phyloP scores from a whole-genome alignment of 2,329 filamentous ascomycete genomes.

The Penicillium sp. region DNA sequence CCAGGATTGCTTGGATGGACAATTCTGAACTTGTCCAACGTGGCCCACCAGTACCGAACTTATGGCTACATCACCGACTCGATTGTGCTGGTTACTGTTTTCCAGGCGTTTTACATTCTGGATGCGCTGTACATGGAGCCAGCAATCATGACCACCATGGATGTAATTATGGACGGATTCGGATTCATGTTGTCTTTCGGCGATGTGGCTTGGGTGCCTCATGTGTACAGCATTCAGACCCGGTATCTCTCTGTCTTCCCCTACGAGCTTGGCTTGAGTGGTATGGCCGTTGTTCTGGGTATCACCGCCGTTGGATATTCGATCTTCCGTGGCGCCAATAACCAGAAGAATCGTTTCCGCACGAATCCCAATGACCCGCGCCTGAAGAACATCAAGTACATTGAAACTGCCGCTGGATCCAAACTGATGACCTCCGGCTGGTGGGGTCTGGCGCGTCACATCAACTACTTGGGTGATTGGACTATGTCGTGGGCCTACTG shows the following conservation, averaged over 20 bases:
- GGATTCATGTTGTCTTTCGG: conserved; percentile 94
- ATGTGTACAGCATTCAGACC: conserved; percentile 80
- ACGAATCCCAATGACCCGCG: conserved; percentile 78
- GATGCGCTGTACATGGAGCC: conserved; percentile 86
- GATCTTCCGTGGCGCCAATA: conserved; percentile 93
- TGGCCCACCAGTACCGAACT: conserved; percentile 82
- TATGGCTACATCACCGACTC: conserved; percentile 83
- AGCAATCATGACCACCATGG: conserved; percentile 88
- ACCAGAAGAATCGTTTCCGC: conserved; percentile 91
- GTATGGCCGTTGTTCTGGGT: conserved; percentile 63
- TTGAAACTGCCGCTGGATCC: conserved; percentile 79
- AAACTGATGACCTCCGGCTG: conserved; percentile 81
- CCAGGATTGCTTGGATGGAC: conserved; percentile 89
- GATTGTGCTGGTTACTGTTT: conserved; percentile 73
- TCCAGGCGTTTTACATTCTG: conserved; percentile 79
- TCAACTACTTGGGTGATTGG: conserved; percentile 97
- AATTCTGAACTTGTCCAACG: conserved; percentile 77
- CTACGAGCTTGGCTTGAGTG: conserved; percentile 68
- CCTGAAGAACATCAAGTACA: conserved; percentile 77
- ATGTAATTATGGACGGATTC: conserved; percentile 89
- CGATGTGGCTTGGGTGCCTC: conserved; percentile 89
- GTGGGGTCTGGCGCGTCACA: conserved; percentile 90
- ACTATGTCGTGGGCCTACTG: conserved; percentile 89
- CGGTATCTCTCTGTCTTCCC: conserved; percentile 84
- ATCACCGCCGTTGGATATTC: conserved; percentile 74